phyloP scores from a whole-genome alignment of 2,329 filamentous ascomycete species.

The Phyllosticta citriasiana region DNA sequence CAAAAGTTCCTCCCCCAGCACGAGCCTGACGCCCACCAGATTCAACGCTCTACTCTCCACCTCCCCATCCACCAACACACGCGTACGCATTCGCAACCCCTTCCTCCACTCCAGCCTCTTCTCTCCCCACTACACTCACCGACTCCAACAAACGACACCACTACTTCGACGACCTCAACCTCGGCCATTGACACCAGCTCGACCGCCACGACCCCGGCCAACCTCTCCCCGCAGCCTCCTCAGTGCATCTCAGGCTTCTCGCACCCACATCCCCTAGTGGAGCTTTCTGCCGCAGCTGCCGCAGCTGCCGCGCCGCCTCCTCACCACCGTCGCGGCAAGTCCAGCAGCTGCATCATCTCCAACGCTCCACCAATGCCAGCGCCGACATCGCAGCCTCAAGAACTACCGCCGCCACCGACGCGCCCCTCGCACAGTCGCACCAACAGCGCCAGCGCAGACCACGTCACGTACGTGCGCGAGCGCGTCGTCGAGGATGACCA shows the following conservation, averaged over 20 bases:
- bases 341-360: not conserved
- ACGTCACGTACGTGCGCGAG: slow-evolving; percentile 56
- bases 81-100: not conserved
- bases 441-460: slow-evolving; percentile 49
- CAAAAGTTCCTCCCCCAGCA: not conserved
- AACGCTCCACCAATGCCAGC: not conserved
- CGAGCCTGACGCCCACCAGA: not conserved
- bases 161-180: not conserved
- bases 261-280: not conserved
- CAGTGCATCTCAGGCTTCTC: not conserved
- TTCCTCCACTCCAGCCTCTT: not conserved
- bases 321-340: not conserved
- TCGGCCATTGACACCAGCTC: not conserved
- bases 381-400: not conserved
- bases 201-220: not conserved
- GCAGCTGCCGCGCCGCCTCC: not conserved
- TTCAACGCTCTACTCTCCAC: not conserved
- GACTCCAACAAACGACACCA: not conserved
- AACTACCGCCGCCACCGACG: not conserved
- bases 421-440: slow-evolving; percentile 22
- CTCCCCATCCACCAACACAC: not conserved
- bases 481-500: not conserved
- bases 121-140: not conserved
- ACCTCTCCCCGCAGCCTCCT: not conserved
- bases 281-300: not conserved